phyloP scores from a whole-genome alignment of 2,329 filamentous ascomycete species.

The Malbranchea zuffiana region DNA sequence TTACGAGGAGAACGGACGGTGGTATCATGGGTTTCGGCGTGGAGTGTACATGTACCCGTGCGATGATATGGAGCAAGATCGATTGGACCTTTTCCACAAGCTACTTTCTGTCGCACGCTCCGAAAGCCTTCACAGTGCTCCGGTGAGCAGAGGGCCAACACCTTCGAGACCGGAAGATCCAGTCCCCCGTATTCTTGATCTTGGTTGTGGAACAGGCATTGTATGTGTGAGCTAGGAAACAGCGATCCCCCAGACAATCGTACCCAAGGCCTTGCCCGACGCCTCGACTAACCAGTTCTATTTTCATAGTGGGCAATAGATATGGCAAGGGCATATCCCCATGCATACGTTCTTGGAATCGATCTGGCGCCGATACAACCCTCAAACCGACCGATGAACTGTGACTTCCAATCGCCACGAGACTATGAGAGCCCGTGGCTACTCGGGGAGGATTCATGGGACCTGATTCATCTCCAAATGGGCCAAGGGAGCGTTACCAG shows the following conservation, averaged over 20 bases:
- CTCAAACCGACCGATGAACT: slow-evolving; percentile 57
- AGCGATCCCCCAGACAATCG: too few species aligned
- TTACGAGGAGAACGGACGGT: slow-evolving; percentile 56
- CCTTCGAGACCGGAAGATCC: slow-evolving; percentile 6
- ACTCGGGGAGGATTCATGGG: slow-evolving; percentile 56
- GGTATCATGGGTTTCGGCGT: slow-evolving; percentile 56
- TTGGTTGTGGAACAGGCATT: slow-evolving; percentile 81
- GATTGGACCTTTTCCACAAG: slow-evolving; percentile 73
- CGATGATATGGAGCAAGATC: slow-evolving; percentile 65
- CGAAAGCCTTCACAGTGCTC: slow-evolving; percentile 35
- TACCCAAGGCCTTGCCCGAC: not conserved
- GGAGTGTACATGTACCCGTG: slow-evolving; percentile 67
- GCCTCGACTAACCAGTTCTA: slow-evolving; percentile 2
- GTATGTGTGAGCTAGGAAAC: too few species aligned
- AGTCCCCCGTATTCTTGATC: slow-evolving; percentile 43
- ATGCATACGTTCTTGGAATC: slow-evolving; percentile 50
- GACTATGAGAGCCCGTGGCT: slow-evolving; percentile 73
- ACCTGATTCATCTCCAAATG: slow-evolving; percentile 74
- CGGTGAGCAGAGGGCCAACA: slow-evolving; percentile 16
- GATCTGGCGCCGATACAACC: slow-evolving; percentile 55
- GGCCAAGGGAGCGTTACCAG: slow-evolving; percentile 64
- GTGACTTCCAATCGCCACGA: slow-evolving; percentile 54
- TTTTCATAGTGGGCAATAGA: slow-evolving; percentile 60
- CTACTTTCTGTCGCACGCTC: slow-evolving; percentile 56
- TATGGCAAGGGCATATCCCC: slow-evolving; percentile 58